These are phyloP conservation scores for Allium cepa DNA, from an alignment of 106 monocot species.

Conservation along the genomic window DNA sequence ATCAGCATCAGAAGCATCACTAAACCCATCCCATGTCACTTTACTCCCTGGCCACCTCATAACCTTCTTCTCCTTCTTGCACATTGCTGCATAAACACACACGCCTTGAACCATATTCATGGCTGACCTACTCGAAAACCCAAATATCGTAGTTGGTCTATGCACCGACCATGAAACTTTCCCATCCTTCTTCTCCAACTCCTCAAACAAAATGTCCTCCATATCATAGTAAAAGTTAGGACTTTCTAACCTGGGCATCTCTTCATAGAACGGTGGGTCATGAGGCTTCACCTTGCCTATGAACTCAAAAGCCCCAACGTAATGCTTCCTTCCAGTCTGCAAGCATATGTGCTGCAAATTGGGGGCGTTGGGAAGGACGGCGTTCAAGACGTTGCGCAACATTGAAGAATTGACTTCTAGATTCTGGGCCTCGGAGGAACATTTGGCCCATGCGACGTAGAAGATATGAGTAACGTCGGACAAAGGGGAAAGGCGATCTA, in stretches of 20 bases:
- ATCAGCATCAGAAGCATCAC: constrained; percentile 31
- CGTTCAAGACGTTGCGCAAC: constrained; percentile 61
- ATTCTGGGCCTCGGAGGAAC: constrained; percentile 49
- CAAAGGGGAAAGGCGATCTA: constrained; percentile 61
- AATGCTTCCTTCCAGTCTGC: constrained; percentile 81
- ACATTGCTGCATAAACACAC: constrained; percentile 41
- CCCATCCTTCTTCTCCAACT: constrained; percentile 20
- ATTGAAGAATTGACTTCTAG: constrained; percentile 49
- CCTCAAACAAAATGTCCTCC: constrained; percentile 43
- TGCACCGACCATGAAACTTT: constrained; percentile 45
- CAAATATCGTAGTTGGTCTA: constrained; percentile 34
- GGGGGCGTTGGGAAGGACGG: constrained; percentile 40
- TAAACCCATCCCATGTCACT: constrained; percentile 24
- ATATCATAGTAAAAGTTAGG: constrained; percentile 62
- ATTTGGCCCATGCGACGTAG: constrained; percentile 41
- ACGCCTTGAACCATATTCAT: constrained; percentile 31
- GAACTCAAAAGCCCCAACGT: constrained; percentile 46
- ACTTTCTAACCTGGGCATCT: constrained; percentile 27
- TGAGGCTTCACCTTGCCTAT: constrained; percentile 18
- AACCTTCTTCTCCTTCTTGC: constrained; percentile 15
- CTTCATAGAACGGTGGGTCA: constrained; percentile 57
- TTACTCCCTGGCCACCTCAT: constrained; percentile 26
- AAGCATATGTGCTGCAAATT: constrained; percentile 67
- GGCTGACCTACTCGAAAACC: constrained; percentile 11
- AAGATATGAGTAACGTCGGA: constrained; percentile 74